Percentiles rank a stretch among this genome's conserved stretches.
Conservation (phyloP, 2,329 filamentous ascomycete genomes). For the Paecilomyces sp. region DNA sequence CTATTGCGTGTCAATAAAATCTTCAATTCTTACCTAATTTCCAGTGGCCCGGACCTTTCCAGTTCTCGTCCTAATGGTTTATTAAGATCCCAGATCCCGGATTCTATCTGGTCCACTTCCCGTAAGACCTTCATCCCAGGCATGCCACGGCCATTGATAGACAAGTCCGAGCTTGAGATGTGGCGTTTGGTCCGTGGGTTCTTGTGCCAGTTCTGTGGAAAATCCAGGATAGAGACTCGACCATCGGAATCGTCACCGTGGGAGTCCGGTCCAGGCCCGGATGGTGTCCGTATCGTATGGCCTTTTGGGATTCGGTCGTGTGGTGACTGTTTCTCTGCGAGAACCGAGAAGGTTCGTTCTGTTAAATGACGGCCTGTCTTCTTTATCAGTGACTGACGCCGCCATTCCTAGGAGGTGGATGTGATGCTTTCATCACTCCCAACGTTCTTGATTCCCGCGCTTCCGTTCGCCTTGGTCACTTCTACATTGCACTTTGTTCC, state of each 20-base stretch:
- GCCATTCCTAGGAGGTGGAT: conserved; percentile 56
- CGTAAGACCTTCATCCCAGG: conserved; percentile 58
- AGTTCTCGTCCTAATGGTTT: conserved; percentile 21
- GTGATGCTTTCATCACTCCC: conserved; percentile 57
- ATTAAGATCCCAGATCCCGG: conserved; percentile 44
- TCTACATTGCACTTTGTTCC: conserved; percentile 54
- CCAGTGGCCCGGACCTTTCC: conserved; percentile 30
- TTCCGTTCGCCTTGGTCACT: conserved; percentile 63
- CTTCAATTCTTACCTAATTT: conserved; percentile 56
- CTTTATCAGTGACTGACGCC: conserved; percentile 15
- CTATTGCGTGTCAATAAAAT: conserved; percentile 61
- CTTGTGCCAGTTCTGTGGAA: conserved; percentile 62
- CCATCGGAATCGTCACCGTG: conserved; percentile 37
- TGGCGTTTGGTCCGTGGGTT: conserved; percentile 60
- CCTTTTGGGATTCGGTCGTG: conserved; percentile 63
- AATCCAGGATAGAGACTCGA: conserved; percentile 16
- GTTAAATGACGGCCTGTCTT: conserved; percentile 8
- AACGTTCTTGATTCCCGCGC: conserved; percentile 57
- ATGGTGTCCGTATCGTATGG: conserved; percentile 61
- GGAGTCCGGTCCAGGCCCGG: conserved; percentile 55
- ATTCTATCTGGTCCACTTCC: conserved; percentile 64
- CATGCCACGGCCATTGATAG: conserved; percentile 61
- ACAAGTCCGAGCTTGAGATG: conserved; percentile 66
- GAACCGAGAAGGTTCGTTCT: conserved; percentile 57
- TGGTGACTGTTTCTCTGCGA: conserved; percentile 55